A percentile compares a stretch with the other conserved stretches of the same genome.
Conservation (phyloP, 208 protist species). For the Naegleria gruberi region DNA sequence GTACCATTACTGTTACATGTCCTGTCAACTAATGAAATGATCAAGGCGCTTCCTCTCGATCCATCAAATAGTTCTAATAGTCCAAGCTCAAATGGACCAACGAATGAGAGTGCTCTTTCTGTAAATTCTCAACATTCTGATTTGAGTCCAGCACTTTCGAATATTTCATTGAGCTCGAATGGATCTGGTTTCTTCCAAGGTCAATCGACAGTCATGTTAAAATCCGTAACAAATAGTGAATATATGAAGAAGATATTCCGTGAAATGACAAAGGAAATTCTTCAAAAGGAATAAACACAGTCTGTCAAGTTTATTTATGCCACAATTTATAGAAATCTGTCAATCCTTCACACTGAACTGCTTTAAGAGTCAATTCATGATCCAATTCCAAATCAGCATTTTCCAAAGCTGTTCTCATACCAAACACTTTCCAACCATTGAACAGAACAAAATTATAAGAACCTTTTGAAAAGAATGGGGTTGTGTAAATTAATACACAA, state of each 20-base stretch:
- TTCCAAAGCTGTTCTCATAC: neutral
- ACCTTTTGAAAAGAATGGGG: neutral
- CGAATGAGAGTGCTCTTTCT: too few relatives aligned
- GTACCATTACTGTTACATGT: neutral
- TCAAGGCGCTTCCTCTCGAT: neutral
- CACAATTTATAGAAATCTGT: neutral
- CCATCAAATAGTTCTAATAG: too few relatives aligned
- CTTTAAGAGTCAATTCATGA: neutral
- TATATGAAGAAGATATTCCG: neutral
- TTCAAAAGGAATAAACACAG: neutral
- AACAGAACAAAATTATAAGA: neutral
- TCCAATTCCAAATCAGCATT: neutral
- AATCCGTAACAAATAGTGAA: neutral
- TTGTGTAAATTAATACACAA: neutral
- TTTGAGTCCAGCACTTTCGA: neutral
- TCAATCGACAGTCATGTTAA: neutral
- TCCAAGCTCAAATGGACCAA: too few relatives aligned
- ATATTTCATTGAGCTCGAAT: neutral
- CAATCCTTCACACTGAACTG: neutral
- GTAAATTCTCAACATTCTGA: too few relatives aligned
- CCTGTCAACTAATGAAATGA: neutral
- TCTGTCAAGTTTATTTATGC: neutral
- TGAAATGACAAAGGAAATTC: neutral
- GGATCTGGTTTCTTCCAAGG: neutral
- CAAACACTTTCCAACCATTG: neutral